Evolutionary conservation across 345 rosid genomes (phyloP).

Genomic region (Erodium maritimum): DNA sequence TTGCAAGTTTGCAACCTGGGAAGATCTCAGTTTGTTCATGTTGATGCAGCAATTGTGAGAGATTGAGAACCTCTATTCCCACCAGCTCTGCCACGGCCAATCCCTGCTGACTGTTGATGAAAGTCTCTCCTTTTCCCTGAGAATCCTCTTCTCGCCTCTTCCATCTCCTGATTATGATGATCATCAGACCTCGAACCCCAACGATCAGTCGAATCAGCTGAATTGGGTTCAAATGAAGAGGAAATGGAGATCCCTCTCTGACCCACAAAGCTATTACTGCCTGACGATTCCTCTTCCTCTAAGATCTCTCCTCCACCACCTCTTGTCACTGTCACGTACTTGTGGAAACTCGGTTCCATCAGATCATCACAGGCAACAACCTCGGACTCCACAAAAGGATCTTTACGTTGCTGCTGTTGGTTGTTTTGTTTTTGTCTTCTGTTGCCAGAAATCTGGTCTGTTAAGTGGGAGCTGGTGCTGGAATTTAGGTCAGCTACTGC

Average conservation of each 20-base stretch:
- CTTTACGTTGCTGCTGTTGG: too few species aligned
- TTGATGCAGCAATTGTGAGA: conserved; percentile 20
- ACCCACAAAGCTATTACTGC: conserved; percentile 69
- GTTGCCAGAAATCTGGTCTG: too few species aligned
- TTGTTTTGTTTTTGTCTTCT: too few species aligned
- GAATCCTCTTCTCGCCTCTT: conserved; percentile 23
- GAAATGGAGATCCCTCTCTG: conserved; percentile 32
- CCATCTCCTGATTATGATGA: conserved; percentile 15
- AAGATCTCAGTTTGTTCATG: background rate
- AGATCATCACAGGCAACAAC: conserved; percentile 38
- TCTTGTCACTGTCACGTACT: conserved; percentile 73
- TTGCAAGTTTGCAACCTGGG: conserved; percentile 31
- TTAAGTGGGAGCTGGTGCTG: background rate
- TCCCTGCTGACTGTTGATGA: too few species aligned
- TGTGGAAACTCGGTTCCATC: conserved; percentile 77
- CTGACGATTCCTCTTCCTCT: conserved; percentile 83
- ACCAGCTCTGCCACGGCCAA: too few species aligned
- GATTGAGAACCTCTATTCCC: conserved; percentile 9
- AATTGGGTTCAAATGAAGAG: conserved; percentile 62
- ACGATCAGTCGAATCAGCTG: conserved; percentile 70
- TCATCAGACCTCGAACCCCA: too few species aligned
- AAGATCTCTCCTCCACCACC: conserved; percentile 45
- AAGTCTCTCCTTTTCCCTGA: conserved; percentile 25
- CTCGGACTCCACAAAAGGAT: conserved; percentile 60
- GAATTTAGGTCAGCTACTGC: too few species aligned